Evolutionary conservation across 139 green algal species (phyloP), one percentile per base, ranked within the genome.

Genomic region (Picochlorum sp.): DNA sequence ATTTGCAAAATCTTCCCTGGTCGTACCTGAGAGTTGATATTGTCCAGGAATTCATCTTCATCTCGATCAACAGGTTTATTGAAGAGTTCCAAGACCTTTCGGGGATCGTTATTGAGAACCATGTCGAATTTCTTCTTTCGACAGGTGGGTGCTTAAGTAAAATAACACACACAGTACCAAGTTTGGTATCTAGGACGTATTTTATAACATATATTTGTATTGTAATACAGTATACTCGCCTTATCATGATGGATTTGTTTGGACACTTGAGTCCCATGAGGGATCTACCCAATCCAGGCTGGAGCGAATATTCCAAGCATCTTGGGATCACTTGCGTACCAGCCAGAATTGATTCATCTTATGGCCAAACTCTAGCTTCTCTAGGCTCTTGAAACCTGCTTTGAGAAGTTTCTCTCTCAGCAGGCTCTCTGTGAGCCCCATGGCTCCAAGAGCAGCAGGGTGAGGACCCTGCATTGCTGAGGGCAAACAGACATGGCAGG

Each of bases 401-500:
- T 59, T 23, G 18, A 59, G 21, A 20, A 59, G 23, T 34, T 59
- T 59, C 20, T 59, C 51, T 34, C 51, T 59, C 51, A 34, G 13
- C 21, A 59, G 20, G 23, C 23, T 59, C n/a, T 59, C 51, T 38
- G 21, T 59, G 7, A 59, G 21, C 15, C 67, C 67, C 47, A 68
- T 38, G 6, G 67, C 65, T n/a, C 67, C 67, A 55, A 73, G 45
- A 23, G 15, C 67, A 24, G 37, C 49, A 16, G 44, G 52, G 8
- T 37, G 57, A 9, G 67, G 67, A 1, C 56, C 67, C 13, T 45
- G 56, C 59, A 73, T 68, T 41, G 61, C 67, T 1, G 59, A 69
- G 20, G 68, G 68, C 60, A 74, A 65, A 58, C 68, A 74, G 6
- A 74, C 31, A 24, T 74, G 68, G 5, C 54, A 49, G 23, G 50